Base-by-base conservation (phyloP, 371 early-diverging fungal species). In the Mortierella sp. region DNA sequence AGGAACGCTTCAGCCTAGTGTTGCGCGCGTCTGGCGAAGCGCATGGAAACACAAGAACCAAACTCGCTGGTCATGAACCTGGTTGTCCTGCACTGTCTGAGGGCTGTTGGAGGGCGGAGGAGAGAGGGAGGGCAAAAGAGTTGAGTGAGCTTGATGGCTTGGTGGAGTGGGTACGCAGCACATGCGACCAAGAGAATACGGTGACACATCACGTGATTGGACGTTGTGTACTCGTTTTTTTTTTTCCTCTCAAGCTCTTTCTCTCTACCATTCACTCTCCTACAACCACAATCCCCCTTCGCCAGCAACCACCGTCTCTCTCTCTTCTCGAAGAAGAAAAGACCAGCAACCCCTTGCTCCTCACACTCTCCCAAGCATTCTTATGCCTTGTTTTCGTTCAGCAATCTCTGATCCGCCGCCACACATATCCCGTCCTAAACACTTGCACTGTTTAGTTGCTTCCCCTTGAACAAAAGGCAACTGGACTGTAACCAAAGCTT, bases 331-430 rank as follows among this genome's bases (percentile, higher is more conserved):
- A 37, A 40, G 60, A 48, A 61, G 54, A 49, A 63, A 46, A 54
- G 39, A 10, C 57, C 53, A 31, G 54, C 54, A 52, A 41, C 72
- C 41, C 47, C 58, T 49, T 52, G 54, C 58, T 65, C 54, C 37
- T 47, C 43, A 47, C 62, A 54, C 61, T 40, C 67, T 59, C 63
- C 58, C 61, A 67, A 66, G 72, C 72, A 72, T 72, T 73, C 73
- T 73, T 73, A 73, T 73, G 73, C 73, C 73, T 73, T 73, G 73
- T 73, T 63, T 61, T 51, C 65, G 65, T 53, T 54, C 73, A 62
- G 29, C 60, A 62, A 59, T 52, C 21, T 54, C 60, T 57, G 73
- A 73, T 73, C 58, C 67, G 58, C 73, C 61, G 54, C 34, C 34
- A 34, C 73, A 73, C 54, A 56, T 56, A 54, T 60, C 47, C 39